A percentile compares a stretch with the other conserved stretches of the same genome.
Evolutionary conservation across 2,329 filamentous ascomycete species (phyloP).

Genomic region (Juglanconis juglandina): DNA sequence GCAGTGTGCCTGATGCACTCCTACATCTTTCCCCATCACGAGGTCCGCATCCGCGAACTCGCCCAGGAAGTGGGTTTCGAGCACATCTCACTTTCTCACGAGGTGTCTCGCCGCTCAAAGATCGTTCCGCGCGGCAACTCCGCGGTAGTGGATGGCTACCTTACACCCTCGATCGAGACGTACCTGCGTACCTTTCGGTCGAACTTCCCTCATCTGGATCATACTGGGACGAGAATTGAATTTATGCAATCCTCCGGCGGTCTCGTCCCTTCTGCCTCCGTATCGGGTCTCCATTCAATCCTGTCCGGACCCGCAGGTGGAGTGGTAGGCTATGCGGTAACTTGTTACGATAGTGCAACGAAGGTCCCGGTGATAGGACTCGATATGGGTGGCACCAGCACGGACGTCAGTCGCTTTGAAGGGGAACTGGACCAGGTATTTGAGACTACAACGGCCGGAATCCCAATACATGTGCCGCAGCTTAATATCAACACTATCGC

Average conservation of each 20-base stretch:
- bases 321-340: slow-evolving; percentile 10
- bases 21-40: slow-evolving; percentile 29
- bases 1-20: slow-evolving; percentile 32
- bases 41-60: slow-evolving; percentile 64
- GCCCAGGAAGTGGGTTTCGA: slow-evolving; percentile 73
- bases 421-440: slow-evolving; percentile 13
- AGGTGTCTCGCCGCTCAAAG: slow-evolving; percentile 79
- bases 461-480: slow-evolving; percentile 10
- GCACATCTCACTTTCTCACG: slow-evolving; percentile 72
- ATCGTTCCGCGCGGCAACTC: slow-evolving; percentile 67
- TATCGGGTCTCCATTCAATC: slow-evolving; percentile 10
- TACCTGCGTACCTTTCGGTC: slow-evolving; percentile 68
- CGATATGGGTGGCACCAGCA: slow-evolving; percentile 13
- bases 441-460: slow-evolving; percentile 13
- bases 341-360: not conserved
- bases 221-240: slow-evolving; percentile 70
- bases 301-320: slow-evolving; percentile 12
- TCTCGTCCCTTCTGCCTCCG: not conserved
- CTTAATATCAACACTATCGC: slow-evolving; percentile 12
- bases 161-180: slow-evolving; percentile 69
- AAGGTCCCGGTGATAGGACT: slow-evolving; percentile 5
- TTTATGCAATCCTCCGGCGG: slow-evolving; percentile 76
- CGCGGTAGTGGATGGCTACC: slow-evolving; percentile 69
- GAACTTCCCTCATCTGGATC: slow-evolving; percentile 69
- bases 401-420: slow-evolving; percentile 11